Evolutionary conservation across 345 rosid species (phyloP).

Genomic region (Acer yangbiense): DNA sequence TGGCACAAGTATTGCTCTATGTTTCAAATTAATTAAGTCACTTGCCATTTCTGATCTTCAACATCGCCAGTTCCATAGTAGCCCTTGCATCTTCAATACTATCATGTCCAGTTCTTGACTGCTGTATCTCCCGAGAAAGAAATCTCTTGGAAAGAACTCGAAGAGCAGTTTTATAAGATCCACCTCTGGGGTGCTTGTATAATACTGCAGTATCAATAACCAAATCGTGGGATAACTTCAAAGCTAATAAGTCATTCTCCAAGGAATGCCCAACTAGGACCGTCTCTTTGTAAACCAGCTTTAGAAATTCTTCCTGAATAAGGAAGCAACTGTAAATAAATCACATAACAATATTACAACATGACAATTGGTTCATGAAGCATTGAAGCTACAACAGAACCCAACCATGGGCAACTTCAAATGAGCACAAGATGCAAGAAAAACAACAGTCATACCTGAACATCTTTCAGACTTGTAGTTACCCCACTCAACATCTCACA

Average conservation of each 20-base stretch:
- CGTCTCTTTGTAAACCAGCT: slow-evolving; percentile 82
- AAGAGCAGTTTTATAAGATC: slow-evolving; percentile 82
- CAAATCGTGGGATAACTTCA: slow-evolving; percentile 79
- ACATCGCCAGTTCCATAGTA: slow-evolving; percentile 81
- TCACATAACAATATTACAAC: slow-evolving; percentile 20
- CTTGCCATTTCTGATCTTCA: slow-evolving; percentile 84
- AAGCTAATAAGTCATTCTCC: slow-evolving; percentile 86
- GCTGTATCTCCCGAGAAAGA: slow-evolving; percentile 84
- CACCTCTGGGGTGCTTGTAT: slow-evolving; percentile 80
- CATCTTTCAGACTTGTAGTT: slow-evolving; percentile 77
- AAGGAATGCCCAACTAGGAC: slow-evolving; percentile 93
- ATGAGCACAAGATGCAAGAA: background rate
- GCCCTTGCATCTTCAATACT: slow-evolving; percentile 93
- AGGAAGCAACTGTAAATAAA: slow-evolving; percentile 32
- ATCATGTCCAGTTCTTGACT: slow-evolving; percentile 79
- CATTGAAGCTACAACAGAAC: slow-evolving; percentile 6
- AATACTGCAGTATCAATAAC: slow-evolving; percentile 92
- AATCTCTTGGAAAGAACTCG: slow-evolving; percentile 76
- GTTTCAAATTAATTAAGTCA: slow-evolving; percentile 11
- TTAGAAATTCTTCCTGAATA: slow-evolving; percentile 77
- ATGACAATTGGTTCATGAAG: slow-evolving; percentile 9
- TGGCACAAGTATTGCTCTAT: background rate
- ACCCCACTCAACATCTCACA: slow-evolving; percentile 72
- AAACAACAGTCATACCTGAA: slow-evolving; percentile 56
- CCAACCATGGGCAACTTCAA: background rate